Conservation (phyloP, 208 protist species). For the Wallacemonas sp. region DNA sequence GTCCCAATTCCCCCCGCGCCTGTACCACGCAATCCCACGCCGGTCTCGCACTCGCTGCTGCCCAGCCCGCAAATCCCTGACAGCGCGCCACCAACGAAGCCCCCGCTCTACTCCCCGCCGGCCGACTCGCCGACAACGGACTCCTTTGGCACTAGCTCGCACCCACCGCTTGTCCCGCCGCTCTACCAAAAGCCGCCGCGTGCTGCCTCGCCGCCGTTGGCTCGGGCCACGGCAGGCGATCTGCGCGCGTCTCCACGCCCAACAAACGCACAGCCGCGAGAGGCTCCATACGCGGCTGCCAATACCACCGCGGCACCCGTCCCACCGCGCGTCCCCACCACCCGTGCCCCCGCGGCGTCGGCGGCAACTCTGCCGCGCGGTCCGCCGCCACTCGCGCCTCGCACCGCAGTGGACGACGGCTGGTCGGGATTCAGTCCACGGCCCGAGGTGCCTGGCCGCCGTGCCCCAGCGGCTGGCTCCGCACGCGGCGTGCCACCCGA, state of each 20-base stretch:
- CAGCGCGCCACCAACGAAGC: neutral
- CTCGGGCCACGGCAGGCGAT: neutral
- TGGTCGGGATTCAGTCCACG: conserved; percentile 24
- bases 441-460: conserved; percentile 13
- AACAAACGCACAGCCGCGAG: too few relatives aligned
- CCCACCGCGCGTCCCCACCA: too few relatives aligned
- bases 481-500: conserved; percentile 9
- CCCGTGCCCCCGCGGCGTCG: conserved; percentile 8
- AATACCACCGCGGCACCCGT: too few relatives aligned
- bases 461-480: neutral
- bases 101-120: neutral
- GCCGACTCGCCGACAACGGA: neutral
- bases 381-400: conserved; percentile 11
- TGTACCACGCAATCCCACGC: too few relatives aligned
- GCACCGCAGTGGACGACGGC: conserved; percentile 9
- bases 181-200: neutral
- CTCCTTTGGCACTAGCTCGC: neutral
- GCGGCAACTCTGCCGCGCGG: conserved; percentile 10
- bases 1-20: too few relatives aligned
- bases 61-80: too few relatives aligned
- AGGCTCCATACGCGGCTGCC: too few relatives aligned
- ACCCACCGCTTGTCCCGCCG: conserved; percentile 5
- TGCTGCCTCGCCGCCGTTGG: neutral
- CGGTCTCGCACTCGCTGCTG: too few relatives aligned
- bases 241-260: neutral